phyloP scores from a whole-genome alignment of 2,329 filamentous ascomycete species.

The Ploettnerulaceae sp. region DNA sequence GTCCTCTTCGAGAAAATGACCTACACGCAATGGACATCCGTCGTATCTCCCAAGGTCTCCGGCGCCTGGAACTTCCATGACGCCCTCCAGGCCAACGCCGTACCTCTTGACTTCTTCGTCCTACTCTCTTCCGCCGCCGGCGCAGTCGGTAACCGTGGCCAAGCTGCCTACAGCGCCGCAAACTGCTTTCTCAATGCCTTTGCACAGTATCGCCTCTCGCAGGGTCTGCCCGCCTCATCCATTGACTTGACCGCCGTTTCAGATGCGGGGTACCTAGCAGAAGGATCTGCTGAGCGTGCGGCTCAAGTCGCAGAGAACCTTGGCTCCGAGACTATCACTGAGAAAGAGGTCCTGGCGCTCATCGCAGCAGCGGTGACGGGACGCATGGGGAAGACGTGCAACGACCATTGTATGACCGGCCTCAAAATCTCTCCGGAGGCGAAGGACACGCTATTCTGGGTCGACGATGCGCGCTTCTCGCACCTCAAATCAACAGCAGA shows the following conservation, averaged over 20 bases:
- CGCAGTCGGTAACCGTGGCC: slow-evolving; percentile 28
- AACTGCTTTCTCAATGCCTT: slow-evolving; percentile 33
- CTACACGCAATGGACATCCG: slow-evolving; percentile 34
- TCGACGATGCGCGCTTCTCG: slow-evolving; percentile 24
- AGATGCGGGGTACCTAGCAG: slow-evolving; percentile 29
- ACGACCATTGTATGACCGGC: slow-evolving; percentile 26
- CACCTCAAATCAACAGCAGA: slow-evolving; percentile 11
- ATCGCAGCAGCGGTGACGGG: slow-evolving; percentile 30
- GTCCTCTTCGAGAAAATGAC: slow-evolving; percentile 28
- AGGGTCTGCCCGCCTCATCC: slow-evolving; percentile 21
- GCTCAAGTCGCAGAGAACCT: slow-evolving; percentile 15
- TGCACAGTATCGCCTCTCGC: slow-evolving; percentile 19
- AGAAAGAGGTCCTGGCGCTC: slow-evolving; percentile 24
- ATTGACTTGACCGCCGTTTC: slow-evolving; percentile 24
- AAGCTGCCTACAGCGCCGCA: slow-evolving; percentile 32
- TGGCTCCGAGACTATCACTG: slow-evolving; percentile 19
- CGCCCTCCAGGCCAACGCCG: slow-evolving; percentile 7
- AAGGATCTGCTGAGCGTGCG: slow-evolving; percentile 5
- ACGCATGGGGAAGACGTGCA: slow-evolving; percentile 8
- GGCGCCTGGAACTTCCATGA: slow-evolving; percentile 28
- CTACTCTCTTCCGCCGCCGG: slow-evolving; percentile 22
- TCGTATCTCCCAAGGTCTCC: slow-evolving; percentile 35
- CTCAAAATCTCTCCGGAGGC: slow-evolving; percentile 14
- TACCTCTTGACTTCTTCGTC: slow-evolving; percentile 35
- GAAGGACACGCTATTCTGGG: slow-evolving; percentile 28